Evolutionary conservation across 768 basidiomycete genomes (phyloP), one percentile per base, ranked within the genome.

Genomic region (Rhizopogon vesiculosus): DNA sequence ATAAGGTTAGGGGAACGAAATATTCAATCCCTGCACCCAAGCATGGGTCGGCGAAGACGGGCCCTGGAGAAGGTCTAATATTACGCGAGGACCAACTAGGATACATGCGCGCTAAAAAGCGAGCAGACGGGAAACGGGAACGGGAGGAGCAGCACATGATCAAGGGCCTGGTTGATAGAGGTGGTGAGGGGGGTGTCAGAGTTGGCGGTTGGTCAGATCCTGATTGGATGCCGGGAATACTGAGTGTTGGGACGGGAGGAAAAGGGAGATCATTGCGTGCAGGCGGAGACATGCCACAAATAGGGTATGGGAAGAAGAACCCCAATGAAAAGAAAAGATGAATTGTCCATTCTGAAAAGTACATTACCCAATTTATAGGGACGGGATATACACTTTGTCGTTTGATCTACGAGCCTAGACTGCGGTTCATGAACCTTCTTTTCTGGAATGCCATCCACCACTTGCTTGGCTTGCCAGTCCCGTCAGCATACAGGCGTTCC

Each of bases 381-480:
- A 49, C 38, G 44, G 48, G 43, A 41, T 59, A 51, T 42, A 51
- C 40, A 38, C 42, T 35, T 35, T 51, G 46, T 25, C 25, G 18
- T 38, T 25, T 3, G 40, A 48, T 59, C 73, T 78, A 89, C 66
- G 81, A 80, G 56, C 84, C 86, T 69, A 93, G 70, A 70, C 90
- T 92, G 68, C 91, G 86, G 75, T 92, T 91, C 91, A 93, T 93
- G 82, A 93, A 93, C 25, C 91, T 84, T 67, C 95, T 83, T 82
- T 97, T 98, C 73, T 95, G 93, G 85, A 98, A 99, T 19, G 91
- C 90, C 93, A 98, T 96, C 97, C 97, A 99, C 97, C 97, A 99
- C 72, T 99, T 99, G 79, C 90, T 97, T 5, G 97, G 95, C 69
- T 91, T 95, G 56, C 88, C 88, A 3, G 90, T 88, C 5, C 94